phyloP scores from a whole-genome alignment of 2,329 filamentous ascomycete genomes.

The Penicillium expansum region DNA sequence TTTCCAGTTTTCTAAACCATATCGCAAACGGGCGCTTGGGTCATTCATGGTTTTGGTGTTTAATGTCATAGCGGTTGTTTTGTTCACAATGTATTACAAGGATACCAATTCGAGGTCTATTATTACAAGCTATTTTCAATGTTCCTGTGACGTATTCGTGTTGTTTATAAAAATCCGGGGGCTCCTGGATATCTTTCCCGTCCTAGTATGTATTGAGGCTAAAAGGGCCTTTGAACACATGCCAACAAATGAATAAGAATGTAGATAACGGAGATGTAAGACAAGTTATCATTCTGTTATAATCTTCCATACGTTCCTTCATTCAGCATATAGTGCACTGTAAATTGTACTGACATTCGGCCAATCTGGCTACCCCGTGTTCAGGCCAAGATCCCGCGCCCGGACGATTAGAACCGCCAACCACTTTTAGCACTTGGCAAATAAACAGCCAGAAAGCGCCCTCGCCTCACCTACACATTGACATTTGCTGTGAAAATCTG shows the following conservation, averaged over 20 bases:
- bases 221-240: not conserved
- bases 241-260: not conserved
- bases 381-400: constrained; percentile 18
- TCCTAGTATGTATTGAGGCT: not conserved
- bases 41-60: constrained; percentile 18
- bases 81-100: constrained; percentile 13
- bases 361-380: constrained; percentile 9
- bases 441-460: constrained; percentile 3
- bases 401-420: constrained; percentile 16
- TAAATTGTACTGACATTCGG: constrained; percentile 1
- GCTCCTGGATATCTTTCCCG: not conserved
- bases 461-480: not conserved
- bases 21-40: constrained; percentile 9
- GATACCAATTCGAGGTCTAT: constrained; percentile 5
- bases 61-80: constrained; percentile 17
- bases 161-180: not conserved
- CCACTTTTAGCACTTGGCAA: constrained; percentile 6
- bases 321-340: not conserved
- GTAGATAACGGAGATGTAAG: not conserved
- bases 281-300: not conserved
- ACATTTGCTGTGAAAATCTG: constrained; percentile 10
- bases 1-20: constrained; percentile 11
- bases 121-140: not conserved
- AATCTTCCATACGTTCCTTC: not conserved
- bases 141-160: not conserved